Conservation (phyloP, 306 rosid species). For the Lathyrus aphaca region DNA sequence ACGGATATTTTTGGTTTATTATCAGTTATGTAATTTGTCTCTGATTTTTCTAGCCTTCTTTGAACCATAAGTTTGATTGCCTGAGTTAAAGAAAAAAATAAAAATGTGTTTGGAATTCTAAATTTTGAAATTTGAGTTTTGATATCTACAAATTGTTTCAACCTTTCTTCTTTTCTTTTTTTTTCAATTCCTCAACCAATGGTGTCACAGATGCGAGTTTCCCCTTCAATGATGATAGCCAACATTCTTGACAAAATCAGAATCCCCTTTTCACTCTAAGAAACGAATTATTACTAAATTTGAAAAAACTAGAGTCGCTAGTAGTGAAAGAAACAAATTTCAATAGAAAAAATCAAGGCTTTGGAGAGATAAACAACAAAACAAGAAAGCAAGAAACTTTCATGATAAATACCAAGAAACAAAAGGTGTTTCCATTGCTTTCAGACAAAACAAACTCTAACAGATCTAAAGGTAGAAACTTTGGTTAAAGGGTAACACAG, state of each 20-base stretch:
- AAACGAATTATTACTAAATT: conserved; percentile 13
- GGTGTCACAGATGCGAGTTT: conserved; percentile 90
- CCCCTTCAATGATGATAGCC: conserved; percentile 77
- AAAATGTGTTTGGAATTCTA: too few relatives aligned
- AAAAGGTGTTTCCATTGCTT: conserved; percentile 48
- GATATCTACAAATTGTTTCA: conserved; percentile 78
- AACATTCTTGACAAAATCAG: conserved; percentile 60
- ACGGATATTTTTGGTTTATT: too few relatives aligned
- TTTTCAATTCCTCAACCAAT: conserved; percentile 73
- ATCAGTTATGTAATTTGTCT: too few relatives aligned
- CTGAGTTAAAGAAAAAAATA: too few relatives aligned
- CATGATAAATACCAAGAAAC: conserved; percentile 59
- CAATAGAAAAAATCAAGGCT: not conserved
- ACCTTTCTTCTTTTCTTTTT: conserved; percentile 79
- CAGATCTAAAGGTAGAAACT: conserved; percentile 71
- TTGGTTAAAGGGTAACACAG: not conserved
- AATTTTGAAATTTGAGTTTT: conserved; percentile 72
- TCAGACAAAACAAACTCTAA: conserved; percentile 43
- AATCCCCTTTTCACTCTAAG: too few relatives aligned
- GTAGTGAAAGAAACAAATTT: not conserved
- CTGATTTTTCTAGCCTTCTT: too few relatives aligned
- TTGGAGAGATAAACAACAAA: conserved; percentile 21
- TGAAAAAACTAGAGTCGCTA: conserved; percentile 24
- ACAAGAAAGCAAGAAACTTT: conserved; percentile 48
- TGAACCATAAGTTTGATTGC: too few relatives aligned